These are phyloP conservation scores for Aspergillus persii DNA, from an alignment of 2,329 filamentous ascomycete species.

Conservation along the genomic window DNA sequence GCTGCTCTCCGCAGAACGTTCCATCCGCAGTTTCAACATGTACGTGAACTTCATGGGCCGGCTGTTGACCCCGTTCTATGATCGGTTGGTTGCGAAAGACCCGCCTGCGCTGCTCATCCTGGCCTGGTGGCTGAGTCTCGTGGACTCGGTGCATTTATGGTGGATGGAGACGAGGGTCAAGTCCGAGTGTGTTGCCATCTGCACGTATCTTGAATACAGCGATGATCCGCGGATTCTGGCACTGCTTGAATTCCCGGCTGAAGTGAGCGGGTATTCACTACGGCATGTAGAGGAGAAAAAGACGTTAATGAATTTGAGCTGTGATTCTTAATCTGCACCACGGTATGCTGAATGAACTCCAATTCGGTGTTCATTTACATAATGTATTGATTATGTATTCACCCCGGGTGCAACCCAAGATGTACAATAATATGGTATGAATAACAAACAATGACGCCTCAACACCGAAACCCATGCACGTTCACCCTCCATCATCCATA, in stretches of 20 bases:
- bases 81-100: slow-evolving; percentile 30
- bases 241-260: slow-evolving; percentile 34
- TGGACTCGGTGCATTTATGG: slow-evolving; percentile 25
- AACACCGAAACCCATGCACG: background rate
- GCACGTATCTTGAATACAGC: slow-evolving; percentile 35
- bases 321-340: background rate
- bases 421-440: background rate
- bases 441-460: background rate
- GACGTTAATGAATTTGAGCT: background rate
- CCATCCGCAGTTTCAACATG: slow-evolving; percentile 20
- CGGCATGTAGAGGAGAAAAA: slow-evolving; percentile 22
- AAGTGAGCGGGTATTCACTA: slow-evolving; percentile 32
- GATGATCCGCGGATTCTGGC: slow-evolving; percentile 27
- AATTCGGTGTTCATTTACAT: background rate
- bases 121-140: slow-evolving; percentile 35
- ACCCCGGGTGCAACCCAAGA: background rate
- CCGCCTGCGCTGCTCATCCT: slow-evolving; percentile 33
- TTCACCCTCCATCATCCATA: background rate
- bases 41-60: slow-evolving; percentile 37
- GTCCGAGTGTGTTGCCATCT: slow-evolving; percentile 38
- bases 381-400: background rate
- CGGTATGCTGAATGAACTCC: too few species aligned
- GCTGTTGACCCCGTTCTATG: slow-evolving; percentile 26
- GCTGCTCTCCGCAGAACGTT: slow-evolving; percentile 29
- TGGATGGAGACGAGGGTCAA: slow-evolving; percentile 32